Evolutionary conservation across 352 stramenopile genomes (phyloP).

Genomic region (Globisporangium yorkense): DNA sequence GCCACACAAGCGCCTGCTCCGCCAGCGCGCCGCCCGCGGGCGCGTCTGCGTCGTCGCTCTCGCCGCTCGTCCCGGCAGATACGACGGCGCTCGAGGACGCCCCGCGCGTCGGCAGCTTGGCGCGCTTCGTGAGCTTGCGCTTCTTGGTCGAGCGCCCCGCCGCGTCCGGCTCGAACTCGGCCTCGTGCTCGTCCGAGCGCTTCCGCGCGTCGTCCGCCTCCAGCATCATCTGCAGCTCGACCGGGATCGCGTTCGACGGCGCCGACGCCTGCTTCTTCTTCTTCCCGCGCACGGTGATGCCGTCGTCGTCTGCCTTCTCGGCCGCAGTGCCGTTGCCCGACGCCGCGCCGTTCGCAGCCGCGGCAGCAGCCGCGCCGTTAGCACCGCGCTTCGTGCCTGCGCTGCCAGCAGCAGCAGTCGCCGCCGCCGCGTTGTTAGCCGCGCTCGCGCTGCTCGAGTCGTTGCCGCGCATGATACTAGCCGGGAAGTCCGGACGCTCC

Average conservation of each 20-base stretch:
- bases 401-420: background rate
- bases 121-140: conserved; percentile 64
- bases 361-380: background rate
- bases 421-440: background rate
- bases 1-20: conserved; percentile 78
- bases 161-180: conserved; percentile 48
- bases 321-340: conserved; percentile 2
- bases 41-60: conserved; percentile 24
- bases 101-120: conserved; percentile 73
- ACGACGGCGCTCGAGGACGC: conserved; percentile 11
- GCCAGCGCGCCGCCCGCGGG: conserved; percentile 25
- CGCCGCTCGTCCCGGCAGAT: conserved; percentile 17
- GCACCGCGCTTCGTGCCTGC: conserved; percentile 8
- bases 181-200: conserved; percentile 46
- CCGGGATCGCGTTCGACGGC: conserved; percentile 43
- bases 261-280: conserved; percentile 43
- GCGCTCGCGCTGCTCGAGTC: conserved; percentile 19
- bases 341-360: conserved; percentile 6
- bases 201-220: conserved; percentile 59
- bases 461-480: conserved; percentile 54
- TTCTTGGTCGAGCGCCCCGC: conserved; percentile 38
- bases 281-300: conserved; percentile 71
- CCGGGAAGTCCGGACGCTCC: conserved; percentile 50
- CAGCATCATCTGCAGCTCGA: conserved; percentile 85
- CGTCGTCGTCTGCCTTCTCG: conserved; percentile 34